Evolutionary conservation across 2,329 filamentous ascomycete species (phyloP), one percentile per base, ranked within the genome.

Genomic region (Pseudogymnoascus sp.): DNA sequence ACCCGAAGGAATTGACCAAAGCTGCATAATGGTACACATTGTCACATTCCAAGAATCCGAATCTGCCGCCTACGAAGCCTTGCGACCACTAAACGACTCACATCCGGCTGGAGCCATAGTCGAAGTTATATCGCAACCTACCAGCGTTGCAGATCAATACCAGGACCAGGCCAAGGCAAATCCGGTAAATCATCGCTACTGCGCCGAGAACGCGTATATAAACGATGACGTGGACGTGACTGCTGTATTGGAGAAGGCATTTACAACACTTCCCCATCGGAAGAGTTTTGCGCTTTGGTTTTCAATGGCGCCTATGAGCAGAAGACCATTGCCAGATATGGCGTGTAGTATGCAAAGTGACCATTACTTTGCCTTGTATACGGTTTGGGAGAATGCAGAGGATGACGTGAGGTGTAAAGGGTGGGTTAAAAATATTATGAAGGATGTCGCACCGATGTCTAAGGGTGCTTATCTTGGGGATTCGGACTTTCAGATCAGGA

Each of bases 391-490:
- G 59, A 71, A 80, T 23, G 73, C 70, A 16, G 65, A 69, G 2
- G 80, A 83, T 40, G 82, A 84, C 64, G 69, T 68, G 0, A 65
- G 67, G n/a, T 81, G 77, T 68, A 70, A 72, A 31, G 65, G 44
- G 1, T 84, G 82, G 82, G 75, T 81, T 0, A 68, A 69, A n/a
- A 66, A 73, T 23, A 68, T 77, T 1, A 78, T 82, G 73, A 66
- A 62, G 1, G 68, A 69, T 5, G 72, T 81, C 1, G 76, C 79
- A 67, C 67, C 66, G 25, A 71, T 79, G 46, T 74, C 75, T 4
- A 77, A 75, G 1, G 82, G 82, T 1, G 77, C 79, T n/a, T 84
- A 84, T 66, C 71, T 84, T 1, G 82, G 82, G 7, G 82, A 84
- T 66, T 74, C 79, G 0, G 82, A 84, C 68, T 84, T 84, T 64